These are phyloP conservation scores for Murraya paniculata DNA, from an alignment of 345 rosid genomes.

Conservation along the genomic window DNA sequence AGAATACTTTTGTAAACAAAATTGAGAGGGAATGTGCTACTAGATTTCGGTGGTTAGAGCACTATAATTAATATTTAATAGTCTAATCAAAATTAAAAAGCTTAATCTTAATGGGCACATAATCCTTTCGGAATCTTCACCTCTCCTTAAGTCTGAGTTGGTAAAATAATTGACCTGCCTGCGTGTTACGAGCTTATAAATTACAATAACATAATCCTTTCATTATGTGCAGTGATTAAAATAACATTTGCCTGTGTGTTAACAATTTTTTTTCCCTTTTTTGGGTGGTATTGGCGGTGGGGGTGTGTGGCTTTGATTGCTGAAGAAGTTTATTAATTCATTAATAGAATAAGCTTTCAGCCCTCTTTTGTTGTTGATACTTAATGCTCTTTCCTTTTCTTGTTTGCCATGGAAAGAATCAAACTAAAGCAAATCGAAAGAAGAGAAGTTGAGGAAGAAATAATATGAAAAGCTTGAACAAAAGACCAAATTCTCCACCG, in stretches of 20 bases:
- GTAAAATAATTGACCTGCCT: too few species aligned
- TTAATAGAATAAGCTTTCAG: background rate
- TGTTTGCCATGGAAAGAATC: conserved; percentile 11
- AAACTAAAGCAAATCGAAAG: background rate
- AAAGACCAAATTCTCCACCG: background rate
- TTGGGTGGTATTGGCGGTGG: too few species aligned
- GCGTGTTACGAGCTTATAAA: too few species aligned
- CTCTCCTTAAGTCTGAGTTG: too few species aligned
- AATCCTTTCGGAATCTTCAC: too few species aligned
- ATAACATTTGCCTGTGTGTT: background rate
- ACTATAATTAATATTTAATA: background rate
- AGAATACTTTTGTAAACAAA: background rate
- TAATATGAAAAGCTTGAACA: background rate
- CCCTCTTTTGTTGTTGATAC: background rate
- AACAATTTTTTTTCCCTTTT: too few species aligned
- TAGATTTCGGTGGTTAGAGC: background rate
- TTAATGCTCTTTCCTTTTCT: background rate
- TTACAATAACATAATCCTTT: too few species aligned
- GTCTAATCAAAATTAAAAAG: too few species aligned
- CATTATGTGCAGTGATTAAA: too few species aligned
- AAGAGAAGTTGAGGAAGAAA: background rate
- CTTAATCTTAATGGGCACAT: too few species aligned
- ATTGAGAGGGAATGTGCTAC: background rate
- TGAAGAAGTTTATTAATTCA: background rate
- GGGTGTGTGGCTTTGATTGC: too few species aligned